Percentiles rank a stretch among this genome's conserved stretches.
These are phyloP conservation scores for Emmonsia crescens DNA, from an alignment of 2,329 filamentous ascomycete genomes.

Conservation along the genomic window DNA sequence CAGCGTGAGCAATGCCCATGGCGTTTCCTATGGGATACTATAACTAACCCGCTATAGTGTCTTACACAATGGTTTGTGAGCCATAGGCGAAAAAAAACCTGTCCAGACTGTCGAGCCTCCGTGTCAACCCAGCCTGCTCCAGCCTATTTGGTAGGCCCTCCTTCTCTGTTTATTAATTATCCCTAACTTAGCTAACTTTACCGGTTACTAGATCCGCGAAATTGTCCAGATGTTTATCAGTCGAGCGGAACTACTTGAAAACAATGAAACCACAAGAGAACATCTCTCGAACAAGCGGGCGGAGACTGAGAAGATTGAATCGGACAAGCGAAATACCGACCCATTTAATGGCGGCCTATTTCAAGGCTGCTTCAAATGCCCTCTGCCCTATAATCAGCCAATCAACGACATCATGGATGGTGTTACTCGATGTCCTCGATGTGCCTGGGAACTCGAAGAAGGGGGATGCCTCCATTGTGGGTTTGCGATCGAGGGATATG, in stretches of 20 bases:
- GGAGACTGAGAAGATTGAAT: conserved; percentile 49
- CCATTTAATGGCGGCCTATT: conserved; percentile 48
- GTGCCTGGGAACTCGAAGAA: conserved; percentile 54
- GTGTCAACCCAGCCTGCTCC: conserved; percentile 52
- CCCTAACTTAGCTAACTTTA: conserved; percentile 3
- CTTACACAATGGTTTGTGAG: conserved; percentile 45
- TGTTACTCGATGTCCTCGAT: conserved; percentile 51
- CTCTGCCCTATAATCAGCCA: conserved; percentile 24
- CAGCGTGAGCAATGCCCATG: conserved; percentile 36
- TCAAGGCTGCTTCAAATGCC: conserved; percentile 46
- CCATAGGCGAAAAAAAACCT: conserved; percentile 50
- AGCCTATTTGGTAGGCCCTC: conserved; percentile 46
- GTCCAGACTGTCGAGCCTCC: conserved; percentile 54
- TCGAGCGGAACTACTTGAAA: conserved; percentile 49
- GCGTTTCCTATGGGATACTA: not conserved
- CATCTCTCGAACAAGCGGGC: conserved; percentile 48
- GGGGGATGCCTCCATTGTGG: conserved; percentile 47
- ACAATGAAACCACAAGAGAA: conserved; percentile 52
- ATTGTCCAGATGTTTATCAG: conserved; percentile 53
- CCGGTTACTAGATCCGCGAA: conserved; percentile 44
- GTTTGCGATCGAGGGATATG: conserved; percentile 40
- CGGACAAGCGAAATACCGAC: conserved; percentile 46
- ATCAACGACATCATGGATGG: conserved; percentile 49
- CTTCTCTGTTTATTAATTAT: not conserved
- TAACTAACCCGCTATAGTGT: conserved; percentile 36